phyloP scores from a whole-genome alignment of 345 rosid species.

The Carallia brachiata region DNA sequence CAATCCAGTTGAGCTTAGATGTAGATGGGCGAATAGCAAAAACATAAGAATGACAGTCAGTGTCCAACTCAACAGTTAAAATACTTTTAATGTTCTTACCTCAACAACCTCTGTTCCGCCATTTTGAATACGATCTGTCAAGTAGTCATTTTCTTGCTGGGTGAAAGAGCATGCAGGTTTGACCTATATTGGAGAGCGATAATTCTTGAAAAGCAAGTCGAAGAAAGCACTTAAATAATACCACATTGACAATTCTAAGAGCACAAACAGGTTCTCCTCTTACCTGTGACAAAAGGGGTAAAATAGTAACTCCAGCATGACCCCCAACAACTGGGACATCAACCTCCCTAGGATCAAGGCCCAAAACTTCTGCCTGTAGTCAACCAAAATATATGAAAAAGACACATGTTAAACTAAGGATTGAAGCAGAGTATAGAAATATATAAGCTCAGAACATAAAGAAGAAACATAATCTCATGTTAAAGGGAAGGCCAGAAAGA shows the following conservation, averaged over 20 bases:
- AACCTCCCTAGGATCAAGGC: constrained; percentile 92
- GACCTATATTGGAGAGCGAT: constrained; percentile 42
- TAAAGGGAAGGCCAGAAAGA: too few species aligned
- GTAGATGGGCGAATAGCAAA: neutral
- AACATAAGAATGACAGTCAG: neutral
- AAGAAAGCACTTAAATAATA: neutral
- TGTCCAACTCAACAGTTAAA: neutral
- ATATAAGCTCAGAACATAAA: neutral
- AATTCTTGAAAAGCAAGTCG: neutral
- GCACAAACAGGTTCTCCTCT: constrained; percentile 3
- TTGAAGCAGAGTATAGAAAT: neutral
- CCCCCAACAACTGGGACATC: constrained; percentile 98
- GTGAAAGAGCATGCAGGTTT: constrained; percentile 83
- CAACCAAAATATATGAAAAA: constrained; percentile 13
- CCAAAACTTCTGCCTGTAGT: constrained; percentile 89
- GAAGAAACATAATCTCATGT: too few species aligned
- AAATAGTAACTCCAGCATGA: constrained; percentile 89
- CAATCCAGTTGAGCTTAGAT: neutral
- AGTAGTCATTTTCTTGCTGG: constrained; percentile 68
- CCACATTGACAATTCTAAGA: neutral
- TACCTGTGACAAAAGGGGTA: constrained; percentile 96
- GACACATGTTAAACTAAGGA: neutral
- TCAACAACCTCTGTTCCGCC: constrained; percentile 98
- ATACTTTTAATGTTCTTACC: constrained; percentile 33
- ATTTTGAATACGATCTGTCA: constrained; percentile 90